phyloP scores from a whole-genome alignment of 495 filamentous ascomycete species.

The Ascobolus immersus region DNA sequence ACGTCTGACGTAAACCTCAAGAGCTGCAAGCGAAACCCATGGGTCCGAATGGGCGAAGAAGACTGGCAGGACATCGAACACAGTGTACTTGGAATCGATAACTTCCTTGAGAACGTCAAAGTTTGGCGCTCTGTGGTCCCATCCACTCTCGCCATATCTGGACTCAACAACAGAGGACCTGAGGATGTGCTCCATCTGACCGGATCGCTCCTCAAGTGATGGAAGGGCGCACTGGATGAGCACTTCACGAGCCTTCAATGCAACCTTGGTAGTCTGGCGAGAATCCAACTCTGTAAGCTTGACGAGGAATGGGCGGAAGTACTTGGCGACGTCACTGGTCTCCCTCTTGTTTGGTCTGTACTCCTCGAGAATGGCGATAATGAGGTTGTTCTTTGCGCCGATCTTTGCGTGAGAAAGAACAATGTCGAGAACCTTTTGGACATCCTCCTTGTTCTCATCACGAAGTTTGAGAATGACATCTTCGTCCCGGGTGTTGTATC shows the following conservation, averaged over 20 bases:
- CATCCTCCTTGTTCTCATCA: conserved; percentile 88
- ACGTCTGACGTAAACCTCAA: conserved; percentile 88
- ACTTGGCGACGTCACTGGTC: conserved; percentile 61
- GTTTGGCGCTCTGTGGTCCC: conserved; percentile 83
- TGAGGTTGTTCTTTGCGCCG: conserved; percentile 77
- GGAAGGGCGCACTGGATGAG: conserved; percentile 91
- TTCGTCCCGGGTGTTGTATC: conserved; percentile 63
- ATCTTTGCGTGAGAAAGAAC: conserved; percentile 86
- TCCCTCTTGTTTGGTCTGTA: conserved; percentile 88
- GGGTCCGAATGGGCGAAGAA: conserved; percentile 88
- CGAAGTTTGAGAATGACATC: conserved; percentile 82
- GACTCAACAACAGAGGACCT: conserved; percentile 93
- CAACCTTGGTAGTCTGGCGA: conserved; percentile 75
- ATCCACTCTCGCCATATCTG: conserved; percentile 85
- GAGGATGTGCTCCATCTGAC: conserved; percentile 97
- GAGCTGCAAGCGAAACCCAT: conserved; percentile 79
- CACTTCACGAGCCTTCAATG: conserved; percentile 85
- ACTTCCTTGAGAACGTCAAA: conserved; percentile 80
- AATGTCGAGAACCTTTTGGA: conserved; percentile 51
- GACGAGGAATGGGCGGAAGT: conserved; percentile 59
- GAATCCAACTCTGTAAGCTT: conserved; percentile 81
- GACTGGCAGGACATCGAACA: conserved; percentile 79
- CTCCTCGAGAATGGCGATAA: conserved; percentile 75
- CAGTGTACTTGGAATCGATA: conserved; percentile 91
- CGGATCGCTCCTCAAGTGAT: conserved; percentile 75